Evolutionary conservation across 805 yeast genomes (phyloP).

Genomic region (Ogataea saltuana): DNA sequence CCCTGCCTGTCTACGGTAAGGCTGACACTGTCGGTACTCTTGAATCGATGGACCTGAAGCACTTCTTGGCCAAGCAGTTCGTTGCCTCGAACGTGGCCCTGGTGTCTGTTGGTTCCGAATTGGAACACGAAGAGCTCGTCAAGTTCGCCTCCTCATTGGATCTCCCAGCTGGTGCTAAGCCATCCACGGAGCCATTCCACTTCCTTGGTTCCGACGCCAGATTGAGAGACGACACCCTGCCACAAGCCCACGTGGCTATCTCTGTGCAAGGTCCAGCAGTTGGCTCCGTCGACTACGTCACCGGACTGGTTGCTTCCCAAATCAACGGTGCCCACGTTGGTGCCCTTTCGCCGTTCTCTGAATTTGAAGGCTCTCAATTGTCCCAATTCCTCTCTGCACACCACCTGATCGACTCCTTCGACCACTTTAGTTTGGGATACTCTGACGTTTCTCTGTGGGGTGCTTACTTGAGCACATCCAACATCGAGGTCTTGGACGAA

Average conservation of each 20-base stretch:
- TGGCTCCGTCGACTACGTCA: conserved; percentile 62
- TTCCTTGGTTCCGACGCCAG: conserved; percentile 87
- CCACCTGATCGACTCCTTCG: conserved; percentile 70
- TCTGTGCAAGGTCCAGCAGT: conserved; percentile 74
- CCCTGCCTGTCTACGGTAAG: conserved; percentile 77
- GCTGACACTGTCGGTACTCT: conserved; percentile 60
- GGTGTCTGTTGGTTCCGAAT: conserved; percentile 63
- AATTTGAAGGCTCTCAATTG: conserved; percentile 66
- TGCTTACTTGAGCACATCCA: conserved; percentile 63
- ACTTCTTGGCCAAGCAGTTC: conserved; percentile 57
- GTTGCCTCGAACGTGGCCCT: conserved; percentile 66
- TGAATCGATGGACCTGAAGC: conserved; percentile 56
- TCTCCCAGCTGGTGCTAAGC: conserved; percentile 53
- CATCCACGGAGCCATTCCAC: conserved; percentile 50
- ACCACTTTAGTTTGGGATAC: conserved; percentile 72
- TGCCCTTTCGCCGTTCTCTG: conserved; percentile 53
- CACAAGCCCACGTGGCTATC: conserved; percentile 75
- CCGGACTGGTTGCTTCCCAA: conserved; percentile 72
- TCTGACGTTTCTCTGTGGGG: conserved; percentile 86
- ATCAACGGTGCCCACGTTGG: conserved; percentile 58
- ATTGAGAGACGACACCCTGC: conserved; percentile 84
- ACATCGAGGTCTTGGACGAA: conserved; percentile 66
- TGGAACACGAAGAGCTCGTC: conserved; percentile 68
- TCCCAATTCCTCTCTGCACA: conserved; percentile 67
- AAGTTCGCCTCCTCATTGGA: conserved; percentile 57